Conservation (phyloP, 768 basidiomycete species). For the Chiua virens region DNA sequence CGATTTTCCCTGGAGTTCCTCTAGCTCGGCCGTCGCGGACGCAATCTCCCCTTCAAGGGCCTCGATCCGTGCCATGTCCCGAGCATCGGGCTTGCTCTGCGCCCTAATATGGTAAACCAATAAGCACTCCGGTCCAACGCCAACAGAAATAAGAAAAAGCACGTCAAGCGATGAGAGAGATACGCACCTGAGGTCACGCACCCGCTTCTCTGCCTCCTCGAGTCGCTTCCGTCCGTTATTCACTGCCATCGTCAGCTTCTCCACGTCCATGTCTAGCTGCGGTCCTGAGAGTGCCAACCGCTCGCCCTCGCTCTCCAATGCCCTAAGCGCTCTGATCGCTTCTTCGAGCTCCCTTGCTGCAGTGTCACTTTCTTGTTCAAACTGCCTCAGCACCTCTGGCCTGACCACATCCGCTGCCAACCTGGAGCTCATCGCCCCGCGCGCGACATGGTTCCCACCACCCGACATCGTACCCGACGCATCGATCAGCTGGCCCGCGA, state of each 20-base stretch:
- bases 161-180: neutral
- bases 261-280: constrained; percentile 72
- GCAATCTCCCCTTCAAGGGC: constrained; percentile 72
- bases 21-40: constrained; percentile 53
- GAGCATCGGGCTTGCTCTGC: constrained; percentile 80
- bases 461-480: constrained; percentile 97
- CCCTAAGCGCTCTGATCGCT: constrained; percentile 48
- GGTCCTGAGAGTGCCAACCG: constrained; percentile 60
- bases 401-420: constrained; percentile 74
- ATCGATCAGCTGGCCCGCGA: constrained; percentile 92
- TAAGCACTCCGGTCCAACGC: neutral
- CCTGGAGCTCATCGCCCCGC: constrained; percentile 94
- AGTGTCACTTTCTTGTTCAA: constrained; percentile 71
- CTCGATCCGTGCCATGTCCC: constrained; percentile 75
- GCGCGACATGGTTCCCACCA: constrained; percentile 73
- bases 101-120: constrained; percentile 43
- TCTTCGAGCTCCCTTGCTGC: constrained; percentile 59
- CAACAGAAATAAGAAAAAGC: neutral
- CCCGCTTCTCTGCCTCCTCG: constrained; percentile 75
- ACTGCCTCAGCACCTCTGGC: constrained; percentile 71
- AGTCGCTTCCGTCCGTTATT: constrained; percentile 54
- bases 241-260: constrained; percentile 85
- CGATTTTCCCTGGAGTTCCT: constrained; percentile 63
- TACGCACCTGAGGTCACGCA: constrained; percentile 77
- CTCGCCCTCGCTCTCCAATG: constrained; percentile 65